These are phyloP conservation scores for Sarocladium brachiariae DNA, from an alignment of 2,329 filamentous ascomycete species.

Conservation along the genomic window DNA sequence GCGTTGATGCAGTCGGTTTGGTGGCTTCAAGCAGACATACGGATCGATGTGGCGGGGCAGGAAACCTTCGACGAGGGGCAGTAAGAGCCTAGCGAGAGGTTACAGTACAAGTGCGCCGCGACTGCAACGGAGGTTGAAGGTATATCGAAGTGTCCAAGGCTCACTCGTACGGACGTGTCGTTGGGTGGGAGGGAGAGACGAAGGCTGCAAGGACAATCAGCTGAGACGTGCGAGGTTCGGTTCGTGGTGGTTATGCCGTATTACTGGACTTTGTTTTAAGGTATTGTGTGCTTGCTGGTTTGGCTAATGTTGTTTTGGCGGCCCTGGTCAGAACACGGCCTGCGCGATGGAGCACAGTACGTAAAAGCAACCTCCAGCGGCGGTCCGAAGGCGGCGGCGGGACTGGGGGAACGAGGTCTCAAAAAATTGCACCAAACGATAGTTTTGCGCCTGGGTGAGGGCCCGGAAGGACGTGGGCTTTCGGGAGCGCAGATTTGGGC, in stretches of 20 bases:
- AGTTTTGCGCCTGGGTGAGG: conserved; percentile 4
- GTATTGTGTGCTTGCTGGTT: conserved; percentile 1
- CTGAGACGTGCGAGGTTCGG: not conserved
- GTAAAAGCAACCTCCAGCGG: conserved; percentile 8
- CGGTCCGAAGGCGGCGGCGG: conserved; percentile 7
- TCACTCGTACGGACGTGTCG: not conserved
- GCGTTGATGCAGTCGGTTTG: not conserved
- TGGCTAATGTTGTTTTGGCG: not conserved
- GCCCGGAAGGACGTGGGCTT: not conserved
- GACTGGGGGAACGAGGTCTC: conserved; percentile 1
- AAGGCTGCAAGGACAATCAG: not conserved
- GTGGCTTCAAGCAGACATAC: not conserved
- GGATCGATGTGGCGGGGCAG: conserved; percentile 6
- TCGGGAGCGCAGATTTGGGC: not conserved
- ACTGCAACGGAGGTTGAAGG: not conserved
- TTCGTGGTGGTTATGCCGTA: not conserved
- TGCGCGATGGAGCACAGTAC: conserved; percentile 7
- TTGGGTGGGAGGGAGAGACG: not conserved
- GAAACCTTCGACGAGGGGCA: not conserved
- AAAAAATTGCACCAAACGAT: conserved; percentile 3
- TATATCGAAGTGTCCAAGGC: not conserved
- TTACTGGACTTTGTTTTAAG: not conserved
- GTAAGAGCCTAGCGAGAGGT: not conserved
- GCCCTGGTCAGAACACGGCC: not conserved
- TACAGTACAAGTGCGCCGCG: not conserved